A percentile compares a stretch with the other conserved stretches of the same genome.
phyloP scores from a whole-genome alignment of 306 rosid species.

The Cucurbita moschata region DNA sequence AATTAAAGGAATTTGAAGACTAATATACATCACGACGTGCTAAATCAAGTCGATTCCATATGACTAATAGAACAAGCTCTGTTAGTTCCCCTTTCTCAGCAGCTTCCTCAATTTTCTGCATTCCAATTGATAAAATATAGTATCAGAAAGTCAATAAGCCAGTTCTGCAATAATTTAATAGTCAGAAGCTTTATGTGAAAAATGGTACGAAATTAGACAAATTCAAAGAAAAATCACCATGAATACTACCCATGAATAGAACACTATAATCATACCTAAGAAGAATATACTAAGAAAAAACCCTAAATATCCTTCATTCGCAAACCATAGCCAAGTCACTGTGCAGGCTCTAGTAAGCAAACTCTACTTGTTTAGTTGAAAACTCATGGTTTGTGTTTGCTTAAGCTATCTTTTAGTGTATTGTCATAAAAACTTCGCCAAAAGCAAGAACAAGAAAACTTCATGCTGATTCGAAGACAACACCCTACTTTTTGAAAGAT shows the following conservation, averaged over 20 bases:
- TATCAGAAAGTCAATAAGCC: neutral
- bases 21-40: slow-evolving; percentile 88
- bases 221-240: neutral
- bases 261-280: neutral
- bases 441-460: neutral
- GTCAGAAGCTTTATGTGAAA: neutral
- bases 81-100: slow-evolving; percentile 87
- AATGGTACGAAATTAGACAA: neutral
- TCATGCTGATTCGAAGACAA: neutral
- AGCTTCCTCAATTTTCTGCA: slow-evolving; percentile 86
- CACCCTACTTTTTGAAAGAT: neutral
- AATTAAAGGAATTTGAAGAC: slow-evolving; percentile 6
- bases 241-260: neutral
- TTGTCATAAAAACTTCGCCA: neutral
- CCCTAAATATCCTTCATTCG: neutral
- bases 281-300: neutral
- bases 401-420: neutral
- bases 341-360: neutral
- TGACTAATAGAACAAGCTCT: slow-evolving; percentile 85
- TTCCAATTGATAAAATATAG: neutral
- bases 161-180: neutral
- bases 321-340: neutral
- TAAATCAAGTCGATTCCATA: slow-evolving; percentile 96
- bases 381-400: neutral
- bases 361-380: neutral